These are phyloP conservation scores for Chlorophyllum brunneum DNA, from an alignment of 768 basidiomycete genomes.

Conservation along the genomic window DNA sequence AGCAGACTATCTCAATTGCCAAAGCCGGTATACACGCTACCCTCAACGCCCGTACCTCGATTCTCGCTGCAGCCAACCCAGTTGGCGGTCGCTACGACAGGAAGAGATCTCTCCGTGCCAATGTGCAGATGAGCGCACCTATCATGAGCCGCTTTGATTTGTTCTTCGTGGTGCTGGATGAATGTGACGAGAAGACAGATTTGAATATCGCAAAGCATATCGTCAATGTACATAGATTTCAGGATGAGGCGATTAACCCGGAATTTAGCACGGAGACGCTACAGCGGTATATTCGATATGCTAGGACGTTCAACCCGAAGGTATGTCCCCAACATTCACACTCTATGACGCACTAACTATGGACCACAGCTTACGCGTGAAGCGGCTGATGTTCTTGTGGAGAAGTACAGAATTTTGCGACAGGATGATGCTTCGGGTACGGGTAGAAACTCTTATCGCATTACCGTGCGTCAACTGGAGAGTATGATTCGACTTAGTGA, in stretches of 20 bases:
- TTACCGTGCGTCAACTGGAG: conserved; percentile 96
- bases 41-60: conserved; percentile 94
- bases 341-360: conserved; percentile 9
- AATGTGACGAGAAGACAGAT: conserved; percentile 91
- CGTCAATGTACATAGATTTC: conserved; percentile 94
- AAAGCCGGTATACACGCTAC: conserved; percentile 99
- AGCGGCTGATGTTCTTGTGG: conserved; percentile 89
- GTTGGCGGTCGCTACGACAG: conserved; percentile 96
- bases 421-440: conserved; percentile 90
- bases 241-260: conserved; percentile 90
- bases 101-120: conserved; percentile 86
- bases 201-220: conserved; percentile 94
- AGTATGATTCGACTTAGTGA: conserved; percentile 98
- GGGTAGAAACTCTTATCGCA: conserved; percentile 90
- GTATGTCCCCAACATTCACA: conserved; percentile 33
- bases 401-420: conserved; percentile 88
- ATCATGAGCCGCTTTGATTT: conserved; percentile 99
- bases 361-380: conserved; percentile 77
- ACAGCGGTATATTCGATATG: conserved; percentile 96
- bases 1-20: conserved; percentile 98
- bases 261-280: conserved; percentile 97
- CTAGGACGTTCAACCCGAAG: conserved; percentile 96
- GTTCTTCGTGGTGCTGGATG: conserved; percentile 97
- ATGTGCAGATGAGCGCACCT: conserved; percentile 96
- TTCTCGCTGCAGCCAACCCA: conserved; percentile 97